Percentiles rank a stretch among this genome's conserved stretches.
These are phyloP conservation scores for Orbilia ellipsospora DNA, from an alignment of 2,329 filamentous ascomycete species.

Conservation along the genomic window DNA sequence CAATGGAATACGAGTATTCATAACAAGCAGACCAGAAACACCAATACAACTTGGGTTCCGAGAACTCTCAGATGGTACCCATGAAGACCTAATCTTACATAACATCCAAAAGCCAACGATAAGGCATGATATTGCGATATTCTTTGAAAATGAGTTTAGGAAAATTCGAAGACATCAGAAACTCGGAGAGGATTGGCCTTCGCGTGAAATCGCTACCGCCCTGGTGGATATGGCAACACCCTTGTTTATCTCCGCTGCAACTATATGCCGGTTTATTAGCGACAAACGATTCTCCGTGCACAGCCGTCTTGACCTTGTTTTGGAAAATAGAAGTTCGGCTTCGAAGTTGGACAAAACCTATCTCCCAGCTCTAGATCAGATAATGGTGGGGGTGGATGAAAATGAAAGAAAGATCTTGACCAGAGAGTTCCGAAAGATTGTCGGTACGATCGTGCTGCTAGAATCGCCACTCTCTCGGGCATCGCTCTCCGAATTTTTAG, in stretches of 20 bases:
- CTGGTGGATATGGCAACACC: conserved; percentile 56
- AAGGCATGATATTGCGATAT: conserved; percentile 59
- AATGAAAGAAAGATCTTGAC: background rate
- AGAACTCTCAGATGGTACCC: conserved; percentile 32
- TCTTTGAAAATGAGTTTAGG: conserved; percentile 48
- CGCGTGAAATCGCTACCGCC: conserved; percentile 34
- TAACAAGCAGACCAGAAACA: conserved; percentile 58
- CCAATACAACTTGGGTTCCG: conserved; percentile 56
- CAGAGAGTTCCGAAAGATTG: conserved; percentile 11
- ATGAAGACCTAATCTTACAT: conserved; percentile 49
- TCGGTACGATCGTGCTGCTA: conserved; percentile 11
- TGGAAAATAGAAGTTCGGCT: conserved; percentile 4
- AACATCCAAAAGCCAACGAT: conserved; percentile 39
- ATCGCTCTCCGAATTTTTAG: conserved; percentile 6
- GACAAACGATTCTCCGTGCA: conserved; percentile 2
- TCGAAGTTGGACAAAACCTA: conserved; percentile 15
- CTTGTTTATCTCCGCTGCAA: conserved; percentile 60
- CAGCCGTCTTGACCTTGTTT: conserved; percentile 11
- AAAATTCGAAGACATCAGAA: conserved; percentile 51
- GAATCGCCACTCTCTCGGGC: conserved; percentile 10
- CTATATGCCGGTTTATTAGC: conserved; percentile 59
- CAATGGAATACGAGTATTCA: conserved; percentile 37
- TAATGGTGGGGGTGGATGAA: background rate
- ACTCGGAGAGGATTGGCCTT: conserved; percentile 45
- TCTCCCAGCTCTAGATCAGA: conserved; percentile 9